Evolutionary conservation across 2,329 filamentous ascomycete species (phyloP), one percentile per base, ranked within the genome.

Genomic region (Aureobasidium sp.): DNA sequence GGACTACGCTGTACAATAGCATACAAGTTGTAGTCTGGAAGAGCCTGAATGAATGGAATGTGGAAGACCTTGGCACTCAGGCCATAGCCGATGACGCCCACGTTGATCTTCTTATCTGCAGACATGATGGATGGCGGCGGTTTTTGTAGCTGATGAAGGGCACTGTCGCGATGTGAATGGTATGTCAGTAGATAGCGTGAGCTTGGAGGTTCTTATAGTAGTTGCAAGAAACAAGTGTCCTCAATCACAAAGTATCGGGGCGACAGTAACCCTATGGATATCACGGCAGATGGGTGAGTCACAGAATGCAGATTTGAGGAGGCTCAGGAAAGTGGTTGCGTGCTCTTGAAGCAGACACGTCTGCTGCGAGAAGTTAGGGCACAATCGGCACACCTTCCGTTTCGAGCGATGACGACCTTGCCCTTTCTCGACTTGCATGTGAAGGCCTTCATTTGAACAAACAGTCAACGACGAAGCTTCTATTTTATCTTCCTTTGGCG

Each of bases 11-110:
- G 90, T 31, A 93, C 87, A 67, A 94, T 86, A 65, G 87, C 84
- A 71, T 90, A 84, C 22, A 93, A 83, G 58, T 80, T 85, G 71
- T 91, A 81, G 7, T 85, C 64, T 20, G 72, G 79, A 0, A 87
- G 84, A 34, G 81, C 80, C 59, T 78, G 77, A 74, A 94, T 82
- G 75, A 91, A 89, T 65, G 89, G 90, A 70, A 93, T 91, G 75
- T 94, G 89, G 76, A 93, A 94, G 76, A 88, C 80, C 72, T 91
- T 92, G 74, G 90, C 89, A 62, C 80, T 83, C 70, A 85, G 73
- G 68, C 83, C 83, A 71, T 85, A 86, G 69, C 84, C 83, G 63
- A 86, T 78, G 42, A 86, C 73, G 51, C 81, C 83, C 61, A 84
- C 79, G 64, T 85, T 85, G 71, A 78, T 82, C 22, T 72, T 66